Evolutionary conservation across 1,139 yeast genomes (phyloP).

Genomic region (Hansenula lynferdii): DNA sequence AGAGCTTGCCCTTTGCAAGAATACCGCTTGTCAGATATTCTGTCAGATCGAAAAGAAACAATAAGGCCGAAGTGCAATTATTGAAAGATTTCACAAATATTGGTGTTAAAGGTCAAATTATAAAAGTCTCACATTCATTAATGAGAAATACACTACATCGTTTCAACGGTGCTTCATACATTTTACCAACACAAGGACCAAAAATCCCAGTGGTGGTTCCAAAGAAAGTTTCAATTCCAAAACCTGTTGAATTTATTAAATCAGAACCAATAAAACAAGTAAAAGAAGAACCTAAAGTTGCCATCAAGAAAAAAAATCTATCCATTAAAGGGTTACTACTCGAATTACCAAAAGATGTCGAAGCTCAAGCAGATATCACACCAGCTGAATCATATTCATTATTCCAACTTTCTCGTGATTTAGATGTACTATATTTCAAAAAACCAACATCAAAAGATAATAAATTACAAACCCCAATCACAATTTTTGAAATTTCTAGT

Average conservation of each 20-base stretch:
- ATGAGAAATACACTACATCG: conserved; percentile 80
- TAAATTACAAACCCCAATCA: conserved; percentile 5
- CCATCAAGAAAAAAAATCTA: conserved; percentile 7
- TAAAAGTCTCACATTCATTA: conserved; percentile 69
- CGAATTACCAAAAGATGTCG: conserved; percentile 9
- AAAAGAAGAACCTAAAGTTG: conserved; percentile 3
- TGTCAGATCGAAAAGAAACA: conserved; percentile 33
- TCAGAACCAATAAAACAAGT: conserved; percentile 7
- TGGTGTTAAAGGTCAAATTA: conserved; percentile 58
- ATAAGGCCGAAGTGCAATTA: conserved; percentile 57
- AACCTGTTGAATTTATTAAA: conserved; percentile 1
- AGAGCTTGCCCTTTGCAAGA: conserved; percentile 3
- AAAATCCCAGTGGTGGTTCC: conserved; percentile 50
- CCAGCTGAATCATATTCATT: conserved; percentile 15
- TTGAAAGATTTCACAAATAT: conserved; percentile 57
- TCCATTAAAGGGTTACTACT: conserved; percentile 18
- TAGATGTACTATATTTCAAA: conserved; percentile 5
- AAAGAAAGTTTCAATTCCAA: conserved; percentile 24
- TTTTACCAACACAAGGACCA: conserved; percentile 49
- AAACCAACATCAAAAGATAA: background rate
- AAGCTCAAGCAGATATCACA: conserved; percentile 1
- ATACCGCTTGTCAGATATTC: conserved; percentile 23
- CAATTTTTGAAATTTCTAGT: conserved; percentile 6
- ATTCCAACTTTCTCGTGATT: conserved; percentile 16
- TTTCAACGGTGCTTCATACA: conserved; percentile 67